Conservation (phyloP, 2,329 filamentous ascomycete species). For the Calonectria naviculata region DNA sequence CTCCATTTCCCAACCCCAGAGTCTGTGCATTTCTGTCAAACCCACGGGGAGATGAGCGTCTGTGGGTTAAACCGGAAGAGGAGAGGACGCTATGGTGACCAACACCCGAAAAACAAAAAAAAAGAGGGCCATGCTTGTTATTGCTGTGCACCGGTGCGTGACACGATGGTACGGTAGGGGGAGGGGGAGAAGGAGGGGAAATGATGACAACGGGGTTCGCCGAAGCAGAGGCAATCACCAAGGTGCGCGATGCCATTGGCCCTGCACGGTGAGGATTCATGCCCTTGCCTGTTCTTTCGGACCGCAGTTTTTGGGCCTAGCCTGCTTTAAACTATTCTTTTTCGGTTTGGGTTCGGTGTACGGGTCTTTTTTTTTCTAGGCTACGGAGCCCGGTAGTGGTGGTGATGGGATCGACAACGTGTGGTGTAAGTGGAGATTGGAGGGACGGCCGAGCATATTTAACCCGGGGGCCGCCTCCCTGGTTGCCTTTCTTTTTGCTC, state of each 20-base stretch:
- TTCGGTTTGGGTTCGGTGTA: background rate
- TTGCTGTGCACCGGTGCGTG: background rate
- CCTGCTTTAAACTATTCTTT: background rate
- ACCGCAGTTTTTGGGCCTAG: background rate
- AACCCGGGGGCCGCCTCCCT: background rate
- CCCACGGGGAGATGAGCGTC: background rate
- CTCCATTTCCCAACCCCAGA: background rate
- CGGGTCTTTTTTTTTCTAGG: background rate
- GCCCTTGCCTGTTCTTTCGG: background rate
- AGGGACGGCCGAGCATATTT: background rate
- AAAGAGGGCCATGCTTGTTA: background rate
- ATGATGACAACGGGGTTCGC: conserved; percentile 11
- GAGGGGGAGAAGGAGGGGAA: background rate
- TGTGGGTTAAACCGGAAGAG: background rate
- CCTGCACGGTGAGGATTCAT: background rate
- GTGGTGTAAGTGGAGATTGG: conserved; percentile 30
- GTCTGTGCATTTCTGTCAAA: background rate
- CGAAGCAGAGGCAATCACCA: background rate
- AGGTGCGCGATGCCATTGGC: background rate
- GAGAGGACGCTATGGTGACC: background rate
- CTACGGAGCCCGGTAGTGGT: no score
- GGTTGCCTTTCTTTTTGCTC: background rate
- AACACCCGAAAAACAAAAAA: background rate
- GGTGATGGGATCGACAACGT: conserved; percentile 32
- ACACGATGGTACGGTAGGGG: background rate